phyloP scores from a whole-genome alignment of 2,329 filamentous ascomycete species.

The Nemania diffusa region DNA sequence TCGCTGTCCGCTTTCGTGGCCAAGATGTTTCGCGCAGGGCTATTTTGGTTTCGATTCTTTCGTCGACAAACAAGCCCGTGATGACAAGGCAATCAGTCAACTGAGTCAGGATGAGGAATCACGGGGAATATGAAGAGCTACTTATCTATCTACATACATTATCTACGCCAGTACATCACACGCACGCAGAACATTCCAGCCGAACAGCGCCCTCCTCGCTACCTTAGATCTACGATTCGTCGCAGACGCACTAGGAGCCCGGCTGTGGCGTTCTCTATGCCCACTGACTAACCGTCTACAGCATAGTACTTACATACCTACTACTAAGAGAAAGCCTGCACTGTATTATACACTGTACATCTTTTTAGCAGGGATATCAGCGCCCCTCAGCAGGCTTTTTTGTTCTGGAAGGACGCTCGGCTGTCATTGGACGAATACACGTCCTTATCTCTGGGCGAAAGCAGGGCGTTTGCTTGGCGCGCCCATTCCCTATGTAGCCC shows the following conservation, averaged over 20 bases:
- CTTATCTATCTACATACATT: too few species aligned
- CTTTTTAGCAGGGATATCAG: neutral
- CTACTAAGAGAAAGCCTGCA: neutral
- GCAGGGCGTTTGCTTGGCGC: slow-evolving; percentile 32
- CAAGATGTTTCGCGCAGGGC: neutral
- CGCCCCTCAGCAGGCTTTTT: slow-evolving; percentile 9
- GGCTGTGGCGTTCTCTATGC: neutral
- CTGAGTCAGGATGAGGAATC: neutral
- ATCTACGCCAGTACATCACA: neutral
- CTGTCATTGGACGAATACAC: slow-evolving; percentile 26
- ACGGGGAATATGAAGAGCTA: too few species aligned
- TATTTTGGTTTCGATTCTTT: neutral
- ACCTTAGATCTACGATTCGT: slow-evolving; percentile 5
- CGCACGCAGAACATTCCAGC: neutral
- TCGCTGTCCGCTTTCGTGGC: slow-evolving; percentile 9
- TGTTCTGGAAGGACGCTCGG: neutral
- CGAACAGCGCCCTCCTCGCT: slow-evolving; percentile 8
- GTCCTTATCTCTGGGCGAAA: slow-evolving; percentile 37
- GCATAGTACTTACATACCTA: neutral
- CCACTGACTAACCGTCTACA: neutral
- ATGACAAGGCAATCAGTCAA: neutral
- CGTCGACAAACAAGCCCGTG: neutral
- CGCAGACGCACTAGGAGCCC: neutral
- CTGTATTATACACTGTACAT: neutral
- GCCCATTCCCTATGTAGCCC: slow-evolving; percentile 1